Conservation (phyloP, 257 asterid genomes). For the Ilex asprella region DNA sequence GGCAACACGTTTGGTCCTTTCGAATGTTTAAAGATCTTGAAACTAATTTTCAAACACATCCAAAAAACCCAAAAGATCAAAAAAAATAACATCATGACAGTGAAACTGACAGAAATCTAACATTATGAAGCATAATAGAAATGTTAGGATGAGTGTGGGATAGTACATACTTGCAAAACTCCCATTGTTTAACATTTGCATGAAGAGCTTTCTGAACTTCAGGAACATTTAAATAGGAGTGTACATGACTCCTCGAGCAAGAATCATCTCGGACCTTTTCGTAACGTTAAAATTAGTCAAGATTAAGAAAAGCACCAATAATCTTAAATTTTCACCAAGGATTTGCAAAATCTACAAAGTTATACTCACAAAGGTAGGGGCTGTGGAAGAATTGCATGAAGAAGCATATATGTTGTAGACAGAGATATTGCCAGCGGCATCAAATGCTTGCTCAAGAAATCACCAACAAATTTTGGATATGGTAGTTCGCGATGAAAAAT, state of each 20-base stretch:
- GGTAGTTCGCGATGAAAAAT: neutral
- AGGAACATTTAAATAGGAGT: neutral
- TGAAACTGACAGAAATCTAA: neutral
- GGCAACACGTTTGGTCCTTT: slow-evolving; percentile 1
- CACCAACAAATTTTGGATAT: no score
- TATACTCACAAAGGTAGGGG: no score
- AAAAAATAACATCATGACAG: neutral
- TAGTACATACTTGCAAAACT: neutral
- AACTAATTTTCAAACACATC: neutral
- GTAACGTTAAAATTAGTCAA: neutral
- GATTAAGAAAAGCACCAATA: no score
- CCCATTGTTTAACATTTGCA: slow-evolving; percentile 1
- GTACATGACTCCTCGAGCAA: neutral
- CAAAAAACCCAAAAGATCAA: no score
- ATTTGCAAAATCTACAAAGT: no score
- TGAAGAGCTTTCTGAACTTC: slow-evolving; percentile 7
- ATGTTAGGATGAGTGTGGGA: no score
- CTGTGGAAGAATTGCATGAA: no score
- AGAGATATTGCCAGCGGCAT: no score
- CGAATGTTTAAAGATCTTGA: neutral
- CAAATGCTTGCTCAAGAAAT: no score
- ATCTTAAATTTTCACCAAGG: no score
- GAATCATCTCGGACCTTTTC: neutral
- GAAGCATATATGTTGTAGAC: no score
- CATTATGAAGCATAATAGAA: no score